Percentiles rank a stretch among this genome's conserved stretches.
Evolutionary conservation across 2,329 filamentous ascomycete species (phyloP).

Genomic region (Aspergillus quadrilineatus): DNA sequence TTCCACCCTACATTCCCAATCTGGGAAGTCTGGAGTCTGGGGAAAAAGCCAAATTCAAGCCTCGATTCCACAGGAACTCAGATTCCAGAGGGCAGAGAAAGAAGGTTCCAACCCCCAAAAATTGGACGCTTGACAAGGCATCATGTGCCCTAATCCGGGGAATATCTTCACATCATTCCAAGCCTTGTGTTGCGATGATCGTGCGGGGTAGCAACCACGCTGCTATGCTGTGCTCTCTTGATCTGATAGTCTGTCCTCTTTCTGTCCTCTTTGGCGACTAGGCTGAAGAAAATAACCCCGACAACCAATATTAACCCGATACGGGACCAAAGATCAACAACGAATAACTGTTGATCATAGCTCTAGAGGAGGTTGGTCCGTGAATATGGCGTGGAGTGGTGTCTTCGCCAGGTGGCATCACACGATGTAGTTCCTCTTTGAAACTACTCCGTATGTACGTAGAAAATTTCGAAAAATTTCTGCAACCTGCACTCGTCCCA

Average conservation of each 20-base stretch:
- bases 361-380: background rate
- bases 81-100: background rate
- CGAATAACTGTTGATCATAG: background rate
- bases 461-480: background rate
- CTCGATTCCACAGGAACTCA: background rate
- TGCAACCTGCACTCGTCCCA: background rate
- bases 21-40: background rate
- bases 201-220: conserved; percentile 10
- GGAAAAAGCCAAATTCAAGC: background rate
- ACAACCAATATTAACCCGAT: too few relatives aligned
- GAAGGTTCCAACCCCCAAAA: conserved; percentile 1
- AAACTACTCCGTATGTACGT: background rate
- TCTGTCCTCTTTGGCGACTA: too few relatives aligned
- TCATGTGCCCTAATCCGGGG: conserved; percentile 6
- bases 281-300: too few relatives aligned
- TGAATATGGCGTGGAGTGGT: conserved; percentile 1
- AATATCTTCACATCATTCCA: conserved; percentile 3
- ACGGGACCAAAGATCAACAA: background rate
- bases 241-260: background rate
- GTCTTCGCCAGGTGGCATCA: background rate
- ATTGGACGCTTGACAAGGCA: conserved; percentile 1
- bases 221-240: conserved; percentile 6
- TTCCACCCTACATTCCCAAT: background rate
- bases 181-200: conserved; percentile 10
- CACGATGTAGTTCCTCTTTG: background rate